Evolutionary conservation across 2,329 filamentous ascomycete species (phyloP).

Genomic region (Aureobasidium melanogenum): DNA sequence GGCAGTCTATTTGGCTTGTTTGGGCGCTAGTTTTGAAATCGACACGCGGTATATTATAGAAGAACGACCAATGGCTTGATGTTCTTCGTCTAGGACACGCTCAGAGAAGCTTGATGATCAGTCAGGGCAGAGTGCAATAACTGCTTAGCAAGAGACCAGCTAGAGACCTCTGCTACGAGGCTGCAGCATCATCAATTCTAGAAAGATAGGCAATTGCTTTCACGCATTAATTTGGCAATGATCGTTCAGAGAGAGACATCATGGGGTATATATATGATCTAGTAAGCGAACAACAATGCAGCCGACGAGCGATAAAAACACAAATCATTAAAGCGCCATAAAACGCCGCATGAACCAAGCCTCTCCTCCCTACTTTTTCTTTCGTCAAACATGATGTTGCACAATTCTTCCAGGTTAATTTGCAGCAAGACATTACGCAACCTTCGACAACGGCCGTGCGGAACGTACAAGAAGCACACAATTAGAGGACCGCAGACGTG

Average conservation of each 20-base stretch:
- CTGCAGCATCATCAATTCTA: background rate
- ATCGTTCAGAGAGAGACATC: background rate
- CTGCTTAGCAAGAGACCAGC: background rate
- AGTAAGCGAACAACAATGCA: background rate
- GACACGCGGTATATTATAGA: background rate
- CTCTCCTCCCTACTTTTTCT: background rate
- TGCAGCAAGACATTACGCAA: background rate
- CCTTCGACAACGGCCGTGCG: background rate
- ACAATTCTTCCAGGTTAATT: background rate
- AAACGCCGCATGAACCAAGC: constrained; percentile 3
- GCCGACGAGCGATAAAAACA: background rate
- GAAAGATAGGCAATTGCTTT: background rate
- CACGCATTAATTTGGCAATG: background rate
- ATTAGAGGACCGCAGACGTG: background rate
- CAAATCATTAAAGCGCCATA: background rate
- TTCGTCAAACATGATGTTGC: constrained; percentile 8
- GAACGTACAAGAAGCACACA: background rate
- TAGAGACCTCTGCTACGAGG: background rate
- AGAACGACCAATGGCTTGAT: background rate
- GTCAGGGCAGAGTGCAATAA: background rate
- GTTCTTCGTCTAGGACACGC: background rate
- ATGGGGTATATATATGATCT: constrained; percentile 8
- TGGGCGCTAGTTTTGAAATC: background rate
- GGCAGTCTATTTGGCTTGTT: constrained; percentile 28
- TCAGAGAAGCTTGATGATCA: background rate